Conservation (phyloP, 805 yeast species). For the Wickerhamiella galacta region DNA sequence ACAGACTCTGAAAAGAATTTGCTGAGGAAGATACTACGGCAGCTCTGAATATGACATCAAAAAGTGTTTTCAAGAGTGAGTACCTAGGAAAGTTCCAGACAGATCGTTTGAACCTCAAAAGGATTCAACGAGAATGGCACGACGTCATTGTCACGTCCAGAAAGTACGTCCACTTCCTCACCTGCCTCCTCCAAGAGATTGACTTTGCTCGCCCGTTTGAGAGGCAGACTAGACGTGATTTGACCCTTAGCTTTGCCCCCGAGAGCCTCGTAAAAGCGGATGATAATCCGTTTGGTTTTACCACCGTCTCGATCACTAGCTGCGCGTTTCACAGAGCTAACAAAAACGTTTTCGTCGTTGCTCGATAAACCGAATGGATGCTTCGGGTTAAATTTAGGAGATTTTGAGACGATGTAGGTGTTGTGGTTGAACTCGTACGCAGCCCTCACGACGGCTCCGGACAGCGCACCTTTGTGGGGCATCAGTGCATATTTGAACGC, state of each 20-base stretch:
- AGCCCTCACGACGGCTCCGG: slow-evolving; percentile 46
- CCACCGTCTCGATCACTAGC: slow-evolving; percentile 53
- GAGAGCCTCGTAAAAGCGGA: slow-evolving; percentile 71
- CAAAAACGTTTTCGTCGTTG: slow-evolving; percentile 44
- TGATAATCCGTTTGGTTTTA: slow-evolving; percentile 33
- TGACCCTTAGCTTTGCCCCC: slow-evolving; percentile 58
- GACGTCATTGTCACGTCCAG: slow-evolving; percentile 14
- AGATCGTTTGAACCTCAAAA: slow-evolving; percentile 60
- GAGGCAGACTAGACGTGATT: slow-evolving; percentile 32
- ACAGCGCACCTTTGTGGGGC: slow-evolving; percentile 63
- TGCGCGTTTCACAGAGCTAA: slow-evolving; percentile 70
- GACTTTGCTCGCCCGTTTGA: slow-evolving; percentile 36
- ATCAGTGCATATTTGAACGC: slow-evolving; percentile 64
- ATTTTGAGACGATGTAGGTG: neutral
- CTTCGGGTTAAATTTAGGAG: slow-evolving; percentile 5
- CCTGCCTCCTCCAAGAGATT: slow-evolving; percentile 27
- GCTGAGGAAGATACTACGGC: slow-evolving; percentile 55
- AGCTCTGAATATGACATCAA: no score
- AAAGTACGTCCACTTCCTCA: slow-evolving; percentile 18
- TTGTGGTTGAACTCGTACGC: slow-evolving; percentile 66
- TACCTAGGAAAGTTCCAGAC: slow-evolving; percentile 29
- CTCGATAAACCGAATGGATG: slow-evolving; percentile 6
- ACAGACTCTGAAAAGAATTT: slow-evolving; percentile 42
- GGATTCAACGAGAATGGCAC: slow-evolving; percentile 36
- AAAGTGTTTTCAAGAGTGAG: no score